A percentile compares a stretch with the other conserved stretches of the same genome.
Evolutionary conservation across 2,329 filamentous ascomycete genomes (phyloP).

Genomic region (Apiospora pterosperma): DNA sequence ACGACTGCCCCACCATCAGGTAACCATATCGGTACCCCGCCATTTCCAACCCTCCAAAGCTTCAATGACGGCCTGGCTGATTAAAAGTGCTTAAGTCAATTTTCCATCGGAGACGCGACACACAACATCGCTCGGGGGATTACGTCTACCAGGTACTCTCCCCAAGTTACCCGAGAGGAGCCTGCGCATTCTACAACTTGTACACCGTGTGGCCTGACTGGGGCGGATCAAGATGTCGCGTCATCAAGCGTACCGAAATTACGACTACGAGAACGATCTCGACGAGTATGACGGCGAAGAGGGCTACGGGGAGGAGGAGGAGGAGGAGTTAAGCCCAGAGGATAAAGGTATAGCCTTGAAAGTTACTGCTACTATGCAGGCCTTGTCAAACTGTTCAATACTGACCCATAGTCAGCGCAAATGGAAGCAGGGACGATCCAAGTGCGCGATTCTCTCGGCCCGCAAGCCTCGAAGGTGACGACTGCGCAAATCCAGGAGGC

Average conservation of each 20-base stretch:
- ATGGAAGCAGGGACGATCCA: slow-evolving; percentile 65
- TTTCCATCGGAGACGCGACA: background rate
- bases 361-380: background rate
- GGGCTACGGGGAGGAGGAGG: slow-evolving; percentile 40
- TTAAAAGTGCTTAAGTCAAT: background rate
- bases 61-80: background rate
- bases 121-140: background rate
- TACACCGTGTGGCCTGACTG: background rate
- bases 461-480: slow-evolving; percentile 53
- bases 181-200: background rate
- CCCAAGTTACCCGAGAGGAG: background rate
- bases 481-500: slow-evolving; percentile 76
- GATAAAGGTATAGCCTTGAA: slow-evolving; percentile 21
- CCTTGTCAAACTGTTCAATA: background rate
- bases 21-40: background rate
- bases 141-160: background rate
- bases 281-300: slow-evolving; percentile 45
- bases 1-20: background rate
- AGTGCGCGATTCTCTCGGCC: slow-evolving; percentile 64
- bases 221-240: slow-evolving; percentile 36
- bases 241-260: slow-evolving; percentile 43
- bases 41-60: background rate
- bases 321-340: slow-evolving; percentile 37
- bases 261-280: slow-evolving; percentile 49
- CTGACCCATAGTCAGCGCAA: background rate